Evolutionary conservation across 1,284 basidiomycete species (phyloP).

Genomic region (Phlebopus sp.): DNA sequence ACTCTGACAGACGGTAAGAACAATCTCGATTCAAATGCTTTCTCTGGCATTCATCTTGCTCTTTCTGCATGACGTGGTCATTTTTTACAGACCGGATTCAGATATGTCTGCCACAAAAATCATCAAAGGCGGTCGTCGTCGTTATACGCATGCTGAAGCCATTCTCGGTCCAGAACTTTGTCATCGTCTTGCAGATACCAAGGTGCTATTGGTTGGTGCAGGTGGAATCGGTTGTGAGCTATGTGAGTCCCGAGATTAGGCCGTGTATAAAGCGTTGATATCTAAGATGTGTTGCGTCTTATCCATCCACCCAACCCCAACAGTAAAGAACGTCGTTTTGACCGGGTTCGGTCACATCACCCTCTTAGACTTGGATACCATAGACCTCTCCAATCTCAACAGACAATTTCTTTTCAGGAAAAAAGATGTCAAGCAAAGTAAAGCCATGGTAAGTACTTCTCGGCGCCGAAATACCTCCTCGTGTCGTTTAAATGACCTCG

Average conservation of each 20-base stretch:
- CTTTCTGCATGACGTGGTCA: no score
- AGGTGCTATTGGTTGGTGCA: conserved; percentile 89
- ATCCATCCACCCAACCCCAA: not conserved
- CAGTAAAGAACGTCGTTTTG: conserved; percentile 95
- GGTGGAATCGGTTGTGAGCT: conserved; percentile 98
- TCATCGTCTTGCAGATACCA: conserved; percentile 57
- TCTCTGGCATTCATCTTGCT: not conserved
- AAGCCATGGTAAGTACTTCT: conserved; percentile 65
- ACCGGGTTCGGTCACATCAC: conserved; percentile 93
- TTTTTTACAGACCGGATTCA: not conserved
- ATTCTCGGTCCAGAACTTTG: conserved; percentile 75
- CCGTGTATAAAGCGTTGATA: not conserved
- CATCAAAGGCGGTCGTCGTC: conserved; percentile 26
- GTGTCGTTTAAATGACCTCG: conserved; percentile 1
- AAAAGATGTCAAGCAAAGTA: conserved; percentile 96
- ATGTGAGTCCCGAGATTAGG: conserved; percentile 47
- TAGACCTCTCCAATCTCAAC: conserved; percentile 98
- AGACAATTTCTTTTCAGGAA: conserved; percentile 97
- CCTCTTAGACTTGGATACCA: conserved; percentile 94
- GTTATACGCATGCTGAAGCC: conserved; percentile 55
- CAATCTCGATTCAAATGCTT: not conserved
- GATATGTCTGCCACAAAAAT: conserved; percentile 8
- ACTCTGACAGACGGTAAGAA: not conserved
- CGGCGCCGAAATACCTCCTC: not conserved
- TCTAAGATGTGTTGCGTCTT: conserved; percentile 1